Base-by-base conservation (phyloP, 805 yeast species). In the Scheffersomyces stipitis region DNA sequence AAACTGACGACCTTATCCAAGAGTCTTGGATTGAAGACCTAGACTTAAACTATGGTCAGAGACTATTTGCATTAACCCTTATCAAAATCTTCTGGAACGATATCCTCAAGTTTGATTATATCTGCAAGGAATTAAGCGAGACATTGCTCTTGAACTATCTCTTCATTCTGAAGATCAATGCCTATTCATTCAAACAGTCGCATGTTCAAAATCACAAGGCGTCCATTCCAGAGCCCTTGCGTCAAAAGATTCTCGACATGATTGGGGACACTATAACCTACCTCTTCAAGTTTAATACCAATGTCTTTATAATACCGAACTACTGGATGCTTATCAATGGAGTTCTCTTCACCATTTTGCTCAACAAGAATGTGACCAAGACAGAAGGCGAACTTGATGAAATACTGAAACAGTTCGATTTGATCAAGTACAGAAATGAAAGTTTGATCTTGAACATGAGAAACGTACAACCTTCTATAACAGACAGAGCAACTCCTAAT, bases 1-100 rank as follows among this genome's bases (percentile, higher is more conserved):
- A 52, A 5, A 61, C 46, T 4, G 66, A 57, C 15, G 64, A 58
- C 4, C 35, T 43, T 1, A 37, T 37, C 1, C 31, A 37, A 2
- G 42, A 38, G 22, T 37, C 36, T 5, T 46, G 45, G 48, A 15
- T 32, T 2, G 37, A 38, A 13, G 51, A 48, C 4, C 35, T 54
- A 4, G 61, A 57, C 4, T 28, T 66, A 7, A 60, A 64, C 42
- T 58, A 50, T 31, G 73, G 72, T 10, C 69, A 56, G 38, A 48
- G 64, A 27, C 50, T 69, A 23, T 49, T 60, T 10, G 56, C 62
- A 3, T 41, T 69, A 13, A 70, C 85, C 3, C 62, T 86, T 3
- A 55, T 84, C 4, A 73, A 78, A 41, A 65, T 81, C 16, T 84
- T 86, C 49, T 89, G 96, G 96, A 66, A 66, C 36, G 84, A 82